A percentile compares a stretch with the other conserved stretches of the same genome.
phyloP scores from a whole-genome alignment of 305 asterid species.

The Solanum hybrid region DNA sequence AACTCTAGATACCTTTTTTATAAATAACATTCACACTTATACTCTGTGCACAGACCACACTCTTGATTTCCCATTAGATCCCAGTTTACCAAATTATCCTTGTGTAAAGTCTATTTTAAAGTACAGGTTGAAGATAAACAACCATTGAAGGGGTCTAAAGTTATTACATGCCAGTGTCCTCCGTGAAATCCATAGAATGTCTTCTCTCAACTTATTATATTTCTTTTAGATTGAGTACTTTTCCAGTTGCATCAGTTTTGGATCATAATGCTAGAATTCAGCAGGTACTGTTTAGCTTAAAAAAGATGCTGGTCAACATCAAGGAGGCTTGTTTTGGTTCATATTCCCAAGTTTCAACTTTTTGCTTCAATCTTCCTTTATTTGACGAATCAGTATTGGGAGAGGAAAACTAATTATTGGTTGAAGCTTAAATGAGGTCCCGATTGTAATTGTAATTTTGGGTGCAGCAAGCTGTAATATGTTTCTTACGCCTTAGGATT shows the following conservation, averaged over 20 bases:
- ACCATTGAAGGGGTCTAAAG: neutral
- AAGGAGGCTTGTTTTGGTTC: neutral
- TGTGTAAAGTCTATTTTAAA: neutral
- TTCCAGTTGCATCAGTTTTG: neutral
- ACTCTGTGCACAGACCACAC: neutral
- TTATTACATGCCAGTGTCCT: neutral
- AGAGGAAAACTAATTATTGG: neutral
- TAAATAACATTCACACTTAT: neutral
- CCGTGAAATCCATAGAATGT: neutral
- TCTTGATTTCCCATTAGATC: neutral
- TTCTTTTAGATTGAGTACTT: neutral
- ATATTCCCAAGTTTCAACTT: neutral
- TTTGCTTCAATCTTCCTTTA: neutral
- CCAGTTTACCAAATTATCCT: neutral
- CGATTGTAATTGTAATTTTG: neutral
- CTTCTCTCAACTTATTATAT: neutral
- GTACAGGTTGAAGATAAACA: neutral
- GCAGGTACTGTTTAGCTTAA: neutral
- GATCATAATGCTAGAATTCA: neutral
- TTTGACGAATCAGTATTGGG: neutral
- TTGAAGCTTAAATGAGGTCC: neutral
- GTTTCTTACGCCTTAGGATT: neutral
- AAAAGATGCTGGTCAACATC: neutral
- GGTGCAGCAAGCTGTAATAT: neutral
- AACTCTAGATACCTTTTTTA: neutral